A percentile compares a stretch with the other conserved stretches of the same genome.
Evolutionary conservation across 495 filamentous ascomycete species (phyloP).

Genomic region (Bacidia rubella): DNA sequence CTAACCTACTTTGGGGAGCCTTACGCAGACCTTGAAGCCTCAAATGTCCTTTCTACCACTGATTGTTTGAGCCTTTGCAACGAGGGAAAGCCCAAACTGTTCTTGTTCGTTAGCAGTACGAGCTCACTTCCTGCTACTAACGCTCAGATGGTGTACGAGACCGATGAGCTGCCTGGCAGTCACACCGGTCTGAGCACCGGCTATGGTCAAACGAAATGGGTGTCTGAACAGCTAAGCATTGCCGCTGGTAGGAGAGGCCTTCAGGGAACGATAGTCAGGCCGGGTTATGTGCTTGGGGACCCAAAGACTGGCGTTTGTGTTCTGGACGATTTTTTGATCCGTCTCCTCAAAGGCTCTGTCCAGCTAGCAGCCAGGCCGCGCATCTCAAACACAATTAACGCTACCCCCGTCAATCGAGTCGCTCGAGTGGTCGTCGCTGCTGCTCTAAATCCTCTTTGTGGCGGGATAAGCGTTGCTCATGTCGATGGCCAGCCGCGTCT

Average conservation of each 20-base stretch:
- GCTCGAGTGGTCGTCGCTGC: conserved; percentile 62
- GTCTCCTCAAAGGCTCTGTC: conserved; percentile 78
- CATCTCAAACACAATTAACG: conserved; percentile 72
- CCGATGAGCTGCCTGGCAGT: conserved; percentile 48
- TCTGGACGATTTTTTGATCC: conserved; percentile 85
- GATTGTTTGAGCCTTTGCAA: conserved; percentile 65
- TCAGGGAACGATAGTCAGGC: conserved; percentile 59
- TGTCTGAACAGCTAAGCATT: conserved; percentile 63
- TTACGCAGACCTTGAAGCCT: conserved; percentile 59
- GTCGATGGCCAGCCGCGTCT: conserved; percentile 72
- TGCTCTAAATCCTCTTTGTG: conserved; percentile 36
- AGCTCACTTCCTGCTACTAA: conserved; percentile 67
- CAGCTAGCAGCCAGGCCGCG: conserved; percentile 60
- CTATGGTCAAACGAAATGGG: conserved; percentile 88
- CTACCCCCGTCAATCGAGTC: conserved; percentile 79
- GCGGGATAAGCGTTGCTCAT: conserved; percentile 48
- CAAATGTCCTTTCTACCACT: conserved; percentile 74
- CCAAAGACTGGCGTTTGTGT: conserved; percentile 26
- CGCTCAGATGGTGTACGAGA: conserved; percentile 45
- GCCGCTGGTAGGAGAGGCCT: conserved; percentile 72
- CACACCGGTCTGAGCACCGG: conserved; percentile 59
- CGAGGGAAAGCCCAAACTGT: conserved; percentile 61
- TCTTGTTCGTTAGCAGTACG: conserved; percentile 80
- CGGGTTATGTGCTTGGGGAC: conserved; percentile 69
- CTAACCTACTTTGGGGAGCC: conserved; percentile 75